Evolutionary conservation across 441 rosid species (phyloP).

Genomic region (Melianthus villosus): DNA sequence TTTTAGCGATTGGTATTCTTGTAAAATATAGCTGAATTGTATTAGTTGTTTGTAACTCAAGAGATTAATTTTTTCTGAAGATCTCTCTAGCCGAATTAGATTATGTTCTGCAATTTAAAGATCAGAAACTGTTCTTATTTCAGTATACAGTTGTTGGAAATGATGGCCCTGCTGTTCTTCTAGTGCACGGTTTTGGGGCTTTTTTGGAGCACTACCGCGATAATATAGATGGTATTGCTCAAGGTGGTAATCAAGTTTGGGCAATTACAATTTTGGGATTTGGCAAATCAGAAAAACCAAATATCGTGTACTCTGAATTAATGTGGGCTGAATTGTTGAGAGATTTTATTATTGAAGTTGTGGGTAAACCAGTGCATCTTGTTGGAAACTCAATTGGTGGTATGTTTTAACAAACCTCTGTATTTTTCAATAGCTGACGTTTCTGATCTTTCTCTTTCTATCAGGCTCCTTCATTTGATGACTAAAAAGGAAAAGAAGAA

Average conservation of each 20-base stretch:
- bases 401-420: constrained; percentile 15
- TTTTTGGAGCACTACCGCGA: constrained; percentile 79
- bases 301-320: constrained; percentile 59
- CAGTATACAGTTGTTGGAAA: constrained; percentile 58
- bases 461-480: too few relatives aligned
- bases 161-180: constrained; percentile 58
- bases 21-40: too few relatives aligned
- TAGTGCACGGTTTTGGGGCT: constrained; percentile 94
- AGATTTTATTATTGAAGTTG: constrained; percentile 64
- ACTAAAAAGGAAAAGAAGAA: too few relatives aligned
- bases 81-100: too few relatives aligned
- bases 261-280: constrained; percentile 67
- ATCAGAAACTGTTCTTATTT: constrained; percentile 11
- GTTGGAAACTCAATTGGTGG: constrained; percentile 91
- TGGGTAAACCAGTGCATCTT: constrained; percentile 67
- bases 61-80: too few relatives aligned
- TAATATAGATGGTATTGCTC: constrained; percentile 35
- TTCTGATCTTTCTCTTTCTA: too few relatives aligned
- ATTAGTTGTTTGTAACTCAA: too few relatives aligned
- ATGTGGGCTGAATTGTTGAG: constrained; percentile 76
- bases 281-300: constrained; percentile 91
- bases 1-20: too few relatives aligned
- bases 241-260: constrained; percentile 51
- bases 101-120: constrained; percentile 2
- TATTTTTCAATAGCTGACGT: too few relatives aligned